Evolutionary conservation across 768 basidiomycete species (phyloP).

Genomic region (Tulasnella sp.): DNA sequence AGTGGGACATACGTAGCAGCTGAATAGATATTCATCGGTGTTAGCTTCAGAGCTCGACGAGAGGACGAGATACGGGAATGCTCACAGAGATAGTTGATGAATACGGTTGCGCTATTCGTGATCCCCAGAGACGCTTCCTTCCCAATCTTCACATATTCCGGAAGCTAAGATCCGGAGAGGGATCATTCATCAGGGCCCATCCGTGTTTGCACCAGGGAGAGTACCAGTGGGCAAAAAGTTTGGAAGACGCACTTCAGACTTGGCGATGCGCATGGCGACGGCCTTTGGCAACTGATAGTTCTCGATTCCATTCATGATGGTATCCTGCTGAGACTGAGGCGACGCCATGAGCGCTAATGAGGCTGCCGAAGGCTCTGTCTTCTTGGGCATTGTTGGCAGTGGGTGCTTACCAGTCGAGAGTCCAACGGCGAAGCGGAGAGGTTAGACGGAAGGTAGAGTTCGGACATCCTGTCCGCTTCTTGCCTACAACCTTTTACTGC

Average conservation of each 20-base stretch:
- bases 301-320: conserved; percentile 61
- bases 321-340: conserved; percentile 70
- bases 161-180: conserved; percentile 43
- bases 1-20: conserved; percentile 37
- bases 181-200: no score
- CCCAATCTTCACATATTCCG: conserved; percentile 75
- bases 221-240: no score
- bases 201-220: no score
- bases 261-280: conserved; percentile 74
- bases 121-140: conserved; percentile 82
- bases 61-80: conserved; percentile 12
- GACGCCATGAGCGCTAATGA: conserved; percentile 2
- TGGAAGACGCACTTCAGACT: conserved; percentile 61
- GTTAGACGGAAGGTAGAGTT: neutral
- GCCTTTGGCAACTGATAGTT: conserved; percentile 82
- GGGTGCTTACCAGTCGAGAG: neutral
- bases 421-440: neutral
- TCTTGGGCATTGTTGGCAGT: neutral
- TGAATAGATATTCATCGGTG: conserved; percentile 19
- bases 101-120: conserved; percentile 83
- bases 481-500: no score
- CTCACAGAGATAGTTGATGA: conserved; percentile 87
- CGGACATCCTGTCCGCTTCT: neutral
- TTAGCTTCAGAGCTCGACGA: neutral
- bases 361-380: neutral